Base-by-base conservation (phyloP, 139 green algal genomes). In the Zygnema circumcarinatum region DNA sequence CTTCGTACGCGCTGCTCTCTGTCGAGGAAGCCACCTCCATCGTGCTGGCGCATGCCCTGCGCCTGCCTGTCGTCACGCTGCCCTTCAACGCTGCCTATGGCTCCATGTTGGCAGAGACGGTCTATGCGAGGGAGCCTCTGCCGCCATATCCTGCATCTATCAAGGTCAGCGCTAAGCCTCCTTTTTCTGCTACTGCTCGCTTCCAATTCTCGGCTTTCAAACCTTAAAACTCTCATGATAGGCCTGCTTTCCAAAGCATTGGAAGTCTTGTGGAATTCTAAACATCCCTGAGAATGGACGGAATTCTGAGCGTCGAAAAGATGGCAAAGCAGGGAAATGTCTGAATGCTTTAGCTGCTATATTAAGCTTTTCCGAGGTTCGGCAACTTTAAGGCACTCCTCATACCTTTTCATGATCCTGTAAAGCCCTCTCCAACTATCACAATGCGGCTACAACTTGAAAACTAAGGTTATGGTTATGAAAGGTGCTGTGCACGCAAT, bases 131-230 rank as follows among this genome's bases (percentile, higher is more conserved):
- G 0, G 96, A 98, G 76, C 90, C 93, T 1, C 90, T 98, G 22
- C 96, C 96, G 25, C 95, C 94, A 1, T 98, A 96, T 74, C 94
- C 94, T 0, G 96, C 96, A 0, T 98, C 96, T 0, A 98, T 98
- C 83, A 98, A 98, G 93, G 96, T 95, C 36, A 33, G 16, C 21
- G 11, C 22, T 25, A 1, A 0, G 11, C 20, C 1, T 3, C 32
- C 53, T 83, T 83, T 41, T 33, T 72, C 25, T 72, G 54, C 54
- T 38, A 3, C 69, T n/a, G 11, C 16, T n/a, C 7, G 16, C 3
- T 38, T 22, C 3, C 16, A 78, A 39, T 78, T 41, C 16, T 20
- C 3, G 3, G 3, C 69, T 38, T 20, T 39, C 7, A 20, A 41
- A 78, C 3, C 7, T 78, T 20, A 41, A 22, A 78, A 78, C 1